Conservation (phyloP, 2,329 filamentous ascomycete species). For the Neoascochyta sp. region DNA sequence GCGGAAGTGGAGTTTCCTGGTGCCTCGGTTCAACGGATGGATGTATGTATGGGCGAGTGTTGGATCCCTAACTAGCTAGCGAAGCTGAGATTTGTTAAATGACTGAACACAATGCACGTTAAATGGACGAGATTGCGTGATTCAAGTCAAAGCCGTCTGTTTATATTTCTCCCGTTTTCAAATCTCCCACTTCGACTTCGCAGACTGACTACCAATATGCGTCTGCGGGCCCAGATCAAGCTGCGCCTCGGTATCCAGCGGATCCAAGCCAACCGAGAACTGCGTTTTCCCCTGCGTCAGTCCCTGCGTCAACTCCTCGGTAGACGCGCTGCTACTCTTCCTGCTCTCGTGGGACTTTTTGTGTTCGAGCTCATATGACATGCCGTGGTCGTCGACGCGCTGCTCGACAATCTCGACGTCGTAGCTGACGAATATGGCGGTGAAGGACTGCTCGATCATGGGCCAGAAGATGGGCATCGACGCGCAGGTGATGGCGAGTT, state of each 20-base stretch:
- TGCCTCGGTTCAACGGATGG: no score
- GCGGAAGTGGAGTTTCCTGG: no score
- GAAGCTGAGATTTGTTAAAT: no score
- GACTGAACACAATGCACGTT: no score
- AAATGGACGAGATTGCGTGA: no score
- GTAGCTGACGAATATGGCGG: conserved; percentile 19
- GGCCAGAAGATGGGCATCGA: conserved; percentile 27
- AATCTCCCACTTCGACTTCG: neutral
- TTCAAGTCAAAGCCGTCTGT: no score
- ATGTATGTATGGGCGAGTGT: no score
- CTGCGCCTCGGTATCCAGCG: conserved; percentile 5
- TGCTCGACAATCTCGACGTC: conserved; percentile 23
- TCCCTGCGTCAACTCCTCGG: conserved; percentile 4
- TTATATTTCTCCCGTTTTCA: no score
- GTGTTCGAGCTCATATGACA: conserved; percentile 13
- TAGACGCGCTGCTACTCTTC: conserved; percentile 10
- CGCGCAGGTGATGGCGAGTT: conserved; percentile 21
- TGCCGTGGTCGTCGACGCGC: conserved; percentile 8
- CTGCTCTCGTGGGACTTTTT: conserved; percentile 3
- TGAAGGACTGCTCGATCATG: conserved; percentile 11
- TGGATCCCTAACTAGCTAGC: no score
- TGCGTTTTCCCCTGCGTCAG: conserved; percentile 3
- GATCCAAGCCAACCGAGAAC: conserved; percentile 12
- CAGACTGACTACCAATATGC: conserved; percentile 5
- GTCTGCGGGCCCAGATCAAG: conserved; percentile 6